Evolutionary conservation across 306 rosid species (phyloP).

Genomic region (Fragaria nilgerrensis): DNA sequence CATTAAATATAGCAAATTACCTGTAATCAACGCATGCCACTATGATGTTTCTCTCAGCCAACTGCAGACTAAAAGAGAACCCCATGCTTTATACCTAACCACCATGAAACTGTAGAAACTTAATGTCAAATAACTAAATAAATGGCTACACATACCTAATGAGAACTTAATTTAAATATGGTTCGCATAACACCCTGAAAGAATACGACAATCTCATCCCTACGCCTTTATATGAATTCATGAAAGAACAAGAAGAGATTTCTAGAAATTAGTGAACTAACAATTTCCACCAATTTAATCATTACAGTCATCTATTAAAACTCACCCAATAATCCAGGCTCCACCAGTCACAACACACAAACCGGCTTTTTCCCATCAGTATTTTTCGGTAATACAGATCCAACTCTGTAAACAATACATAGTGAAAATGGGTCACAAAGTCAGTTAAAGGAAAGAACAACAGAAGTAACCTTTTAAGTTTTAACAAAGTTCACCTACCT

Average conservation of each 20-base stretch:
- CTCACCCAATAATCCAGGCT: slow-evolving; percentile 99
- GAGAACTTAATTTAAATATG: background rate
- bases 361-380: slow-evolving; percentile 66
- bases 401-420: slow-evolving; percentile 55
- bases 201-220: background rate
- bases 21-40: slow-evolving; percentile 95
- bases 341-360: slow-evolving; percentile 93
- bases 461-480: background rate
- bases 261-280: background rate
- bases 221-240: background rate
- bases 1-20: slow-evolving; percentile 53
- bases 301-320: slow-evolving; percentile 24
- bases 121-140: slow-evolving; percentile 21
- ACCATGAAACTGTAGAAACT: slow-evolving; percentile 31
- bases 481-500: slow-evolving; percentile 44
- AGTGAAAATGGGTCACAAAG: slow-evolving; percentile 16
- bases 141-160: slow-evolving; percentile 1
- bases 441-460: background rate
- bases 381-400: slow-evolving; percentile 72
- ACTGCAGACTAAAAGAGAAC: slow-evolving; percentile 74
- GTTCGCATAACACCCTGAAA: background rate
- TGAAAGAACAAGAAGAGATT: background rate
- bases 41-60: slow-evolving; percentile 84
- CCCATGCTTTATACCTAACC: slow-evolving; percentile 97
- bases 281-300: slow-evolving; percentile 1